A percentile compares a stretch with the other conserved stretches of the same genome.
Evolutionary conservation across 2,329 filamentous ascomycete species (phyloP).

Genomic region (Exutisphaerella laricina): DNA sequence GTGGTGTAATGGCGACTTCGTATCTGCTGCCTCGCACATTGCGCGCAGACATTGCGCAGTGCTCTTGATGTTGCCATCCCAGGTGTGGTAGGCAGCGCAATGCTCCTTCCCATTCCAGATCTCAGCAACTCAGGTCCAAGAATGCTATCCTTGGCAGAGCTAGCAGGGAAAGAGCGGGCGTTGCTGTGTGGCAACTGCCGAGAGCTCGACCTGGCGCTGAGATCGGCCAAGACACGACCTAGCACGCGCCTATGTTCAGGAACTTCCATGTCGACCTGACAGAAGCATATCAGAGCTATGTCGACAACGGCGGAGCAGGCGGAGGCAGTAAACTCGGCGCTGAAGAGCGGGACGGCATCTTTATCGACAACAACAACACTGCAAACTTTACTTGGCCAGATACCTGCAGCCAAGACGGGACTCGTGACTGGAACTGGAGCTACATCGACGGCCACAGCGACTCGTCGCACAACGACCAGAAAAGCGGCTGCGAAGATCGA

Average conservation of each 20-base stretch:
- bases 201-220: no score
- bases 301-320: conserved; percentile 18
- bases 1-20: conserved; percentile 10
- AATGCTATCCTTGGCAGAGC: background rate
- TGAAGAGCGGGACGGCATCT: conserved; percentile 19
- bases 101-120: no score
- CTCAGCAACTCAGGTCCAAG: background rate
- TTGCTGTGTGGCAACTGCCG: no score
- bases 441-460: conserved; percentile 5
- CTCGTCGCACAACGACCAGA: background rate
- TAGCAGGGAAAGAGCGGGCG: no score
- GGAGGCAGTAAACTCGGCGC: conserved; percentile 18
- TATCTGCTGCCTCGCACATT: background rate
- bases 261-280: background rate
- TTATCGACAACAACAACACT: conserved; percentile 24
- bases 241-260: background rate
- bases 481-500: background rate
- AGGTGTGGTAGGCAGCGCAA: no score
- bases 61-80: conserved; percentile 16
- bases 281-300: background rate
- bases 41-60: background rate
- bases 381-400: conserved; percentile 23
- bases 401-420: conserved; percentile 9
- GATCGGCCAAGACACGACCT: no score
- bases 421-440: conserved; percentile 2